These are phyloP conservation scores for Cyberlindnera lachancei DNA, from an alignment of 805 yeast genomes.

Conservation along the genomic window DNA sequence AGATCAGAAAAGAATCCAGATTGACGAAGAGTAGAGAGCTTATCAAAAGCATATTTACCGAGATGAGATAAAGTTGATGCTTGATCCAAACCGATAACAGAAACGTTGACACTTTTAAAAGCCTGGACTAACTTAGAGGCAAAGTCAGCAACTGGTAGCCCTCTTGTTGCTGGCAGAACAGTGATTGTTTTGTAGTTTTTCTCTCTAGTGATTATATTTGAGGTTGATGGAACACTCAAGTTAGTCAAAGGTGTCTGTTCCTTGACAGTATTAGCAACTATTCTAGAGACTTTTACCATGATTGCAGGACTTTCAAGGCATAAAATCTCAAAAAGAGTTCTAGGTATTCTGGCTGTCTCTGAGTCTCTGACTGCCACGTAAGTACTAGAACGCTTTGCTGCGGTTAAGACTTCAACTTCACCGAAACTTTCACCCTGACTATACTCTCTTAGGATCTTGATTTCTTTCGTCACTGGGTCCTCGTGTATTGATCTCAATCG, in stretches of 20 bases:
- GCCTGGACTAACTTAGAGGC: conserved; percentile 69
- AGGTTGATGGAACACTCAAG: conserved; percentile 26
- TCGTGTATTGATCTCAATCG: conserved; percentile 54
- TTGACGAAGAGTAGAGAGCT: conserved; percentile 73
- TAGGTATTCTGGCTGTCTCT: conserved; percentile 88
- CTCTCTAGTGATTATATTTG: conserved; percentile 19
- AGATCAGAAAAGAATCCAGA: conserved; percentile 86
- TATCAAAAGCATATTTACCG: conserved; percentile 91
- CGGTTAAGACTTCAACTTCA: conserved; percentile 88
- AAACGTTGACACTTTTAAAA: conserved; percentile 60
- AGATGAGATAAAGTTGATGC: conserved; percentile 70
- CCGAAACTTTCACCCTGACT: conserved; percentile 96
- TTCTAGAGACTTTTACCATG: conserved; percentile 81
- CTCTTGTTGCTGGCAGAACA: conserved; percentile 68
- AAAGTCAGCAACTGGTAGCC: conserved; percentile 83
- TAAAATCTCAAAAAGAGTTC: conserved; percentile 78
- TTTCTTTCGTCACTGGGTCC: conserved; percentile 19
- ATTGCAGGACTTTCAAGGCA: conserved; percentile 83
- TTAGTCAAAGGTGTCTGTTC: conserved; percentile 6
- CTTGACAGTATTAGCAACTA: conserved; percentile 62
- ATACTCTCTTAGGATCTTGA: conserved; percentile 55
- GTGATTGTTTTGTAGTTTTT: conserved; percentile 76
- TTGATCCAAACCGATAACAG: conserved; percentile 77
- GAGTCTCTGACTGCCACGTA: conserved; percentile 87
- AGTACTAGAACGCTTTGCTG: conserved; percentile 58